These are phyloP conservation scores for Globisporangium yorkense DNA, from an alignment of 352 stramenopile species.

Conservation along the genomic window DNA sequence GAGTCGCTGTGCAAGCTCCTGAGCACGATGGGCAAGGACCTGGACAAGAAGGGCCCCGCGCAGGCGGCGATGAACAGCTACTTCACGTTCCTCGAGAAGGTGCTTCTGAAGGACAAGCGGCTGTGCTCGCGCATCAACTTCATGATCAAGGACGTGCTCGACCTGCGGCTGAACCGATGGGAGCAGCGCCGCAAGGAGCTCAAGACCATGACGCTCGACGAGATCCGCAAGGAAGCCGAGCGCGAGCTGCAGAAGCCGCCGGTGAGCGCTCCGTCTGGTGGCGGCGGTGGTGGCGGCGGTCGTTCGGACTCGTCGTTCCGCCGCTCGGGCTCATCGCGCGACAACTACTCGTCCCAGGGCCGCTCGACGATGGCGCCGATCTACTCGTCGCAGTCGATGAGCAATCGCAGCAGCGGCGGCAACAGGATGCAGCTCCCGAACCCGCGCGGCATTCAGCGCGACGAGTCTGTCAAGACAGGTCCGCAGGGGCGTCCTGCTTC, in stretches of 20 bases:
- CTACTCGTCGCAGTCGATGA: constrained; percentile 53
- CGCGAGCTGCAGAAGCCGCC: constrained; percentile 61
- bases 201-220: constrained; percentile 92
- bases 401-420: constrained; percentile 22
- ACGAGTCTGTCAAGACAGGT: constrained; percentile 59
- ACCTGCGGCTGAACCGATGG: constrained; percentile 90
- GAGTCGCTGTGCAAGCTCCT: constrained; percentile 95
- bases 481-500: constrained; percentile 43
- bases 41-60: constrained; percentile 47
- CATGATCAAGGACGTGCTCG: constrained; percentile 95
- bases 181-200: constrained; percentile 91
- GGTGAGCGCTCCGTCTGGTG: constrained; percentile 37
- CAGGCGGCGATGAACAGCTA: constrained; percentile 60
- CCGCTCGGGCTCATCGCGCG: constrained; percentile 48
- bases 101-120: constrained; percentile 83
- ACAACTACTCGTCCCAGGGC: constrained; percentile 30
- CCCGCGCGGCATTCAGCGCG: constrained; percentile 34
- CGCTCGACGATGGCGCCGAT: constrained; percentile 53
- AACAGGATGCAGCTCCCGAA: constrained; percentile 43
- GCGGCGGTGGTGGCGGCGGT: constrained; percentile 13
- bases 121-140: constrained; percentile 90
- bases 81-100: constrained; percentile 74
- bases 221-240: constrained; percentile 94
- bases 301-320: constrained; percentile 22
- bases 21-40: constrained; percentile 79